phyloP scores from a whole-genome alignment of 805 yeast species.

The Ogataea pini region DNA sequence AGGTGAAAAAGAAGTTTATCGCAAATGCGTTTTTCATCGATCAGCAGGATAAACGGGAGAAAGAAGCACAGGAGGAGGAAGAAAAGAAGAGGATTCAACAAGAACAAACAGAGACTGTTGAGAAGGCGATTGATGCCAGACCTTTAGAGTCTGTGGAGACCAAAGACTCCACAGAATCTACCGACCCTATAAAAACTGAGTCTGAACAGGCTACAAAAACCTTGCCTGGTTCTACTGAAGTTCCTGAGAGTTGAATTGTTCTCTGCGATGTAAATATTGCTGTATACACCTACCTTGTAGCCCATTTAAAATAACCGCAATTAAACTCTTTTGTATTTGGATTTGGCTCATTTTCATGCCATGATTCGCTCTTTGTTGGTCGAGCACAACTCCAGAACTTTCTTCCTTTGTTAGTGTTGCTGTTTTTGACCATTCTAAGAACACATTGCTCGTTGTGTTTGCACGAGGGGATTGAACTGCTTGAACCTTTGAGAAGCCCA shows the following conservation, averaged over 20 bases:
- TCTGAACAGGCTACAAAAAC: too few relatives aligned
- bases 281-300: constrained; percentile 30
- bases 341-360: constrained; percentile 16
- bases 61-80: not conserved
- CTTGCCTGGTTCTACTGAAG: too few relatives aligned
- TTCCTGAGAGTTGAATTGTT: too few relatives aligned
- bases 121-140: too few relatives aligned
- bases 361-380: constrained; percentile 29
- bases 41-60: constrained; percentile 32
- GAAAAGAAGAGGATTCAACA: not conserved
- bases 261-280: too few relatives aligned
- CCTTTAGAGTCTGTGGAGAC: too few relatives aligned
- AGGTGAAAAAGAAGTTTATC: constrained; percentile 62
- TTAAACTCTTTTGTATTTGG: constrained; percentile 30
- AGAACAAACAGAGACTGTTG: too few relatives aligned
- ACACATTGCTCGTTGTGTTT: constrained; percentile 48
- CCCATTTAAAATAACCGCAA: constrained; percentile 62
- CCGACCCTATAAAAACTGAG: too few relatives aligned
- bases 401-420: constrained; percentile 43
- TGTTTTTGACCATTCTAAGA: constrained; percentile 46
- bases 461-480: constrained; percentile 41
- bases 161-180: too few relatives aligned
- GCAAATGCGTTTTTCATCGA: constrained; percentile 55
- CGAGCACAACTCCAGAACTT: constrained; percentile 57
- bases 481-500: constrained; percentile 20